These are phyloP conservation scores for Thielaviopsis ethacetica DNA, from an alignment of 2,329 filamentous ascomycete genomes.

Conservation along the genomic window DNA sequence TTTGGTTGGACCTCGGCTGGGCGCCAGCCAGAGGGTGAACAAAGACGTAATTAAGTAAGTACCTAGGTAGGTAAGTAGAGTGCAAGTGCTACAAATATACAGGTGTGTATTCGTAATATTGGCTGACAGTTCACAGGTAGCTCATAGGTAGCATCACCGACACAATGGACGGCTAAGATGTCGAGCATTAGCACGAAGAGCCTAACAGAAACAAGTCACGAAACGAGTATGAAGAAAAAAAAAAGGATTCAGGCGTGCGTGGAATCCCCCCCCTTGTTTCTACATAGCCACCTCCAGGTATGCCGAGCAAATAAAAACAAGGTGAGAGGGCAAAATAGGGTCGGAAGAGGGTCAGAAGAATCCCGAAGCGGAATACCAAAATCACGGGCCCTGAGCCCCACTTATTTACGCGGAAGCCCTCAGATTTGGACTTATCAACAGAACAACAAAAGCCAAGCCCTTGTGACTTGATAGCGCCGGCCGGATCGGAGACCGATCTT, in stretches of 20 bases:
- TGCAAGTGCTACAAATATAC: too few relatives aligned
- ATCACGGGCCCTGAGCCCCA: neutral
- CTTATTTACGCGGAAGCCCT: neutral
- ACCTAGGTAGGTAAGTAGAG: too few relatives aligned
- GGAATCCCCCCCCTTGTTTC: neutral
- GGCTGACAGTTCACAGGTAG: neutral
- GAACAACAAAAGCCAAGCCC: neutral
- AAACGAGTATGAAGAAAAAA: neutral
- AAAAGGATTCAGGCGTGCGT: neutral
- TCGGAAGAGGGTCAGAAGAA: neutral
- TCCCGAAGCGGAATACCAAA: neutral
- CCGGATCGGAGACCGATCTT: neutral
- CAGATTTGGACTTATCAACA: neutral
- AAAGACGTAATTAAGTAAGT: too few relatives aligned
- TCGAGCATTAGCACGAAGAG: too few relatives aligned
- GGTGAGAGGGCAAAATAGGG: neutral
- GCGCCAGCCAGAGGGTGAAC: neutral
- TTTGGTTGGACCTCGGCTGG: neutral
- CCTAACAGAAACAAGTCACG: neutral
- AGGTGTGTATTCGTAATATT: neutral
- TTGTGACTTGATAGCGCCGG: neutral
- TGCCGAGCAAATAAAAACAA: neutral
- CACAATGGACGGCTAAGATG: neutral
- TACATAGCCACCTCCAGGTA: neutral
- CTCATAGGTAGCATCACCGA: neutral